Base-by-base conservation (phyloP, 192 early-diverging fungal species). In the Coemansia pectinata region DNA sequence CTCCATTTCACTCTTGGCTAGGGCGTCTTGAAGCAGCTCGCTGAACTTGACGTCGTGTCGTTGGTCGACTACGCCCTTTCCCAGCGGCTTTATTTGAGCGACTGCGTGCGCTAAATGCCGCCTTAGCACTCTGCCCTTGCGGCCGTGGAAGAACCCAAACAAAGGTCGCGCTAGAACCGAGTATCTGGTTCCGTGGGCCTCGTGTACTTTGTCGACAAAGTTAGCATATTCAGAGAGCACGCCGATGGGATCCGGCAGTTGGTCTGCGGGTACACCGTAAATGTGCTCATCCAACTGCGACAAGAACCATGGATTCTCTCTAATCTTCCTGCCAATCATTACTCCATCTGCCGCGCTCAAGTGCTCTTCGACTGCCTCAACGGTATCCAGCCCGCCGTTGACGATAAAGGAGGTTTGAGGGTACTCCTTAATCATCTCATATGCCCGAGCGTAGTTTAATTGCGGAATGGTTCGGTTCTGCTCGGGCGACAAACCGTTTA, bases 251-350 rank as follows among this genome's bases (percentile, higher is more conserved):
- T 12, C 15, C 2, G 83, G 78, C 4, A 80, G n/a, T 27, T 14
- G 9, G 0, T 34, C 10, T 8, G 36, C 45, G 5, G 72, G 31
- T 3, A 72, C 38, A 7, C 70, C 72, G 62, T 83, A 72, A 0
- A 86, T 31, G 21, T 72, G 67, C 12, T 73, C 77, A 66, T 91
- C 90, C 11, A 92, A 67, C 48, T 69, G 75, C 6, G 86, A 70
- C 39, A 92, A 73, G 60, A 92, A 92, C 78, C 89, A 81, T 14
- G 91, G 91, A 44, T 88, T 71, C 44, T 91, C 85, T 69, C 87
- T 87, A 0, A 92, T 69, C 78, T 91, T 86, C 29, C 91, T 70
- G 27, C 91, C 91, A 45, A 93, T 68, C 91, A 93, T 93, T 40
- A 90, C 86, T 1, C 88, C 89, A 66, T 90, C 88, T 0, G 85